Evolutionary conservation across 2,329 filamentous ascomycete genomes (phyloP).

Genomic region (Ophiostoma montium): DNA sequence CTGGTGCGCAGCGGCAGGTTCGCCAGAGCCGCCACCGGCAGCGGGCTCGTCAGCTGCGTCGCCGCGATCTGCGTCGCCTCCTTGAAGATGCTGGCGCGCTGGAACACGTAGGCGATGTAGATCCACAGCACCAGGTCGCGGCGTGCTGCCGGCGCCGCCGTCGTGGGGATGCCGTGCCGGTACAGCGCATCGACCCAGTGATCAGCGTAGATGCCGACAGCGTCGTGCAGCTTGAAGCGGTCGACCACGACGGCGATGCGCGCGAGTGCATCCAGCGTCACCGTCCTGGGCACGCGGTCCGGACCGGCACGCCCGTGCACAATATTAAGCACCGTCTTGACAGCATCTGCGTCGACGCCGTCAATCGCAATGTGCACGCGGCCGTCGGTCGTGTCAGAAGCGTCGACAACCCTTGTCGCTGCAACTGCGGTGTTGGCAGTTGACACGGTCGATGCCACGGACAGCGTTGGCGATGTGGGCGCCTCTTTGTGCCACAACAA

Average conservation of each 20-base stretch:
- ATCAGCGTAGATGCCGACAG: slow-evolving; percentile 27
- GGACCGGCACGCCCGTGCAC: slow-evolving; percentile 28
- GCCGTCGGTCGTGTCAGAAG: slow-evolving; percentile 17
- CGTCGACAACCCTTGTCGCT: background rate
- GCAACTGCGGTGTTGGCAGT: background rate
- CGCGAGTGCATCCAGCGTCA: slow-evolving; percentile 28
- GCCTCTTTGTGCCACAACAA: slow-evolving; percentile 7
- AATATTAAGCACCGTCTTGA: slow-evolving; percentile 29
- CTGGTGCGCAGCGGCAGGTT: slow-evolving; percentile 19
- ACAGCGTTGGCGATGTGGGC: background rate
- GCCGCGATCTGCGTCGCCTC: slow-evolving; percentile 16
- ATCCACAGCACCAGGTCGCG: slow-evolving; percentile 19
- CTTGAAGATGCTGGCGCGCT: slow-evolving; percentile 17
- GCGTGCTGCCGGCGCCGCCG: slow-evolving; percentile 8
- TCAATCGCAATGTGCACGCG: slow-evolving; percentile 19
- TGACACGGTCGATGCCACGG: background rate
- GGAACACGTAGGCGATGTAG: slow-evolving; percentile 20
- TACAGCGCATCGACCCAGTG: slow-evolving; percentile 24
- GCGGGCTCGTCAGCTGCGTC: slow-evolving; percentile 14
- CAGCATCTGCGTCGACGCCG: slow-evolving; percentile 23
- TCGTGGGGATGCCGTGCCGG: slow-evolving; percentile 9
- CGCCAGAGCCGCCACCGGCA: slow-evolving; percentile 7
- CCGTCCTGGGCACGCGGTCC: slow-evolving; percentile 23
- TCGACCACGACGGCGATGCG: slow-evolving; percentile 30
- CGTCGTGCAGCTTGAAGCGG: slow-evolving; percentile 27